Base-by-base conservation (phyloP, 495 filamentous ascomycete genomes). In the Cairneyella variabilis region DNA sequence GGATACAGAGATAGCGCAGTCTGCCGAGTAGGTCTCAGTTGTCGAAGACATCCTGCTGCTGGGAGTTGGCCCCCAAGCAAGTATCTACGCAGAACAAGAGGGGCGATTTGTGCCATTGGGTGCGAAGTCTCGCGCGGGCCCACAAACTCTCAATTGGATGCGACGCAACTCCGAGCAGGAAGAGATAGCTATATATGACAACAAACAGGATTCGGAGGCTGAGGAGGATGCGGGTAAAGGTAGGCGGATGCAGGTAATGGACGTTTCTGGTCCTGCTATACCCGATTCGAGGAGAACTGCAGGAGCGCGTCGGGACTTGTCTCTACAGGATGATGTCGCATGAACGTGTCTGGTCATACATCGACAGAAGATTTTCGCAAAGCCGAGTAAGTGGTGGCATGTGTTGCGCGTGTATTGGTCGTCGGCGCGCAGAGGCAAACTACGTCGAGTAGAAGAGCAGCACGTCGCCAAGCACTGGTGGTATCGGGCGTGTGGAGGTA, bases 41-140 rank as follows among this genome's bases (percentile, higher is more conserved):
- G 47, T 14, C 63, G 59, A 21, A 79, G 51, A 55, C 77, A 81
- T 12, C 70, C 71, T 16, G 60, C 53, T 0, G 62, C 60, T 30
- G 59, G 53, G 3, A 81, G 23, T 23, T 72, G 64, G 28, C 76
- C 75, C n/a, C 61, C 32, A 5, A 79, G 66, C 9, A 79, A 61
- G 34, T 79, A 79, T 59, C 64, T 72, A 27, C 73, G 68, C 5
- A 81, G 67, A 25, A 69, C 60, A 40, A 51, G 38, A 36, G 66
- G 65, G 41, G 69, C 45, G 42, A 70, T 61, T 37, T 56, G 64
- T 26, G 65, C 54, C 70, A 73, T 73, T 54, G 63, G 50, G 9
- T 9, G 36, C 12, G 27, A 21, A 41, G 53, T 14, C 34, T 36
- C 12, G 30, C 43, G 40, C 11, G 25, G 26, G 6, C 16, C 34